Conservation (phyloP, 1,284 basidiomycete genomes). For the Boletus semigastroideus region DNA sequence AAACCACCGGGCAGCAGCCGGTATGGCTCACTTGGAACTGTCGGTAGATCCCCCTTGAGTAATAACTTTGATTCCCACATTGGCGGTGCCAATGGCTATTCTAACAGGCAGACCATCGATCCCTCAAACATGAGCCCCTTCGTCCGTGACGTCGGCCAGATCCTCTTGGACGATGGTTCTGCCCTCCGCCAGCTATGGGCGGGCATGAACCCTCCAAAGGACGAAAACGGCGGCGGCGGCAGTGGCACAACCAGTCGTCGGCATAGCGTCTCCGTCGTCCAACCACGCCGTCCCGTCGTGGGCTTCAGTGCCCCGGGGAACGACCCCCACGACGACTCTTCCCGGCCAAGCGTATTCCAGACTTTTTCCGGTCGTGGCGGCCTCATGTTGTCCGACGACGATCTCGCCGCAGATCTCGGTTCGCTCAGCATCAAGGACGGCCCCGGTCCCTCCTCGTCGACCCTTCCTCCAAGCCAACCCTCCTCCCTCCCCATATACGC, state of each 20-base stretch:
- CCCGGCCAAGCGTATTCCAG: constrained; percentile 27
- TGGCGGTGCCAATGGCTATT: constrained; percentile 47
- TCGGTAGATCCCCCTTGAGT: constrained; percentile 52
- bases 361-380: constrained; percentile 44
- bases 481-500: constrained; percentile 70
- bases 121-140: constrained; percentile 80
- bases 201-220: constrained; percentile 55
- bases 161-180: constrained; percentile 67
- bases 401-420: constrained; percentile 70
- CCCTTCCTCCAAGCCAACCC: constrained; percentile 54
- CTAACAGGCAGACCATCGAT: constrained; percentile 51
- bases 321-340: constrained; percentile 47
- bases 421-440: constrained; percentile 61
- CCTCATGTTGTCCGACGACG: constrained; percentile 75
- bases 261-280: constrained; percentile 85
- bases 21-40: constrained; percentile 60
- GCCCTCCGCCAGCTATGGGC: constrained; percentile 71
- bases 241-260: constrained; percentile 83
- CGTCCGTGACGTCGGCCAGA: constrained; percentile 73
- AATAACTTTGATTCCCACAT: constrained; percentile 44
- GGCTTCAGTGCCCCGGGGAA: constrained; percentile 45
- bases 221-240: constrained; percentile 52
- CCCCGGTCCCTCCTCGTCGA: constrained; percentile 41
- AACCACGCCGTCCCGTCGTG: constrained; percentile 64
- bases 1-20: constrained; percentile 62